Percentiles rank a stretch among this genome's conserved stretches.
Evolutionary conservation across 768 basidiomycete genomes (phyloP).

Genomic region (Pleurotus sapidus): DNA sequence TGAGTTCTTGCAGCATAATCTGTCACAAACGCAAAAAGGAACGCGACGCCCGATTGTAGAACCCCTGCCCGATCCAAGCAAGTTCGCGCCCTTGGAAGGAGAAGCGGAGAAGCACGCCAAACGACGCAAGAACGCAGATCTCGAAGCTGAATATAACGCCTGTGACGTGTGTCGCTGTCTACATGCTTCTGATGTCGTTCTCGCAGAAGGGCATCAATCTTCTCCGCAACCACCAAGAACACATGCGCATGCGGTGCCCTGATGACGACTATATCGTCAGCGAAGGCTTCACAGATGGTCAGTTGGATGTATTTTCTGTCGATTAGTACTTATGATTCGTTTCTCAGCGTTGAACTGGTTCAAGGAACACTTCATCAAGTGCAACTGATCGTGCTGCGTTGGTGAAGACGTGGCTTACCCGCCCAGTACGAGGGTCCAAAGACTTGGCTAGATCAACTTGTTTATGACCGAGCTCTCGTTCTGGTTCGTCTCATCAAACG

Average conservation of each 20-base stretch:
- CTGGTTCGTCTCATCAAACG: conserved; percentile 51
- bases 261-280: conserved; percentile 74
- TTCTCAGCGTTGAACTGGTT: conserved; percentile 80
- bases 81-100: conserved; percentile 68
- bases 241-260: conserved; percentile 76
- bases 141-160: conserved; percentile 80
- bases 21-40: neutral
- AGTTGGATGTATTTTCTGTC: conserved; percentile 9
- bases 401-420: conserved; percentile 87
- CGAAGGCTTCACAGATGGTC: conserved; percentile 80
- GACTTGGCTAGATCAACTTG: conserved; percentile 84
- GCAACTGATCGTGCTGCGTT: conserved; percentile 87
- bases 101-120: conserved; percentile 71
- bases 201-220: conserved; percentile 90
- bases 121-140: conserved; percentile 67
- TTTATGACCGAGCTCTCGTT: conserved; percentile 88
- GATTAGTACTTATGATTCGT: conserved; percentile 10
- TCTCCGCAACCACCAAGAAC: conserved; percentile 75
- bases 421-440: conserved; percentile 79
- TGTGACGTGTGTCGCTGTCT: conserved; percentile 85
- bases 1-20: conserved; percentile 33
- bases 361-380: conserved; percentile 90
- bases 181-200: conserved; percentile 90
- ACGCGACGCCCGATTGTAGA: conserved; percentile 37
- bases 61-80: conserved; percentile 76